Conservation (phyloP, 2,329 filamentous ascomycete genomes). For the Monilinia fructigena region DNA sequence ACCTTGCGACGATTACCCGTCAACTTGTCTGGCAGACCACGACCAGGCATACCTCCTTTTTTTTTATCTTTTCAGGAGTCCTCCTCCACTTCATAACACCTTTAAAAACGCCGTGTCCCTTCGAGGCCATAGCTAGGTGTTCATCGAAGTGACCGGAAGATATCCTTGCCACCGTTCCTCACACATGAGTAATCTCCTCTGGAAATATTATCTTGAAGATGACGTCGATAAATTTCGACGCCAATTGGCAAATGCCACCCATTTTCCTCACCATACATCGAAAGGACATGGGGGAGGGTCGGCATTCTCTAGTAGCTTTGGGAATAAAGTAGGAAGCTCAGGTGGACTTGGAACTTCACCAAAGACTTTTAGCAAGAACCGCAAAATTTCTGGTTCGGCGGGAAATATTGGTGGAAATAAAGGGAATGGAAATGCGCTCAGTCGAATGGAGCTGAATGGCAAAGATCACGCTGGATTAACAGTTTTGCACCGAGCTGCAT, state of each 20-base stretch:
- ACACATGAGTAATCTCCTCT: conserved; percentile 94
- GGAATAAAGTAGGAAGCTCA: conserved; percentile 41
- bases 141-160: conserved; percentile 37
- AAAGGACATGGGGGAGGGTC: conserved; percentile 51
- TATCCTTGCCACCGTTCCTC: conserved; percentile 40
- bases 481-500: conserved; percentile 78
- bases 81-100: conserved; percentile 56
- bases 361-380: conserved; percentile 49
- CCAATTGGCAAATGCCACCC: conserved; percentile 72
- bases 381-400: conserved; percentile 53
- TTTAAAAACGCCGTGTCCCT: conserved; percentile 92
- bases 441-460: conserved; percentile 73
- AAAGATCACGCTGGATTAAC: conserved; percentile 81
- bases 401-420: conserved; percentile 47
- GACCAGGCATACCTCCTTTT: conserved; percentile 16
- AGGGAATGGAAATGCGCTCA: conserved; percentile 45
- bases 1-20: conserved; percentile 7
- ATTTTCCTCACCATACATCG: conserved; percentile 50
- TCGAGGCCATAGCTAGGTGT: conserved; percentile 87
- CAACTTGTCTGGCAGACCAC: conserved; percentile 25
- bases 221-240: conserved; percentile 94
- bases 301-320: conserved; percentile 44
- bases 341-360: conserved; percentile 48
- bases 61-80: conserved; percentile 37
- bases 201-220: conserved; percentile 96